phyloP scores from a whole-genome alignment of 805 yeast genomes.

The Wickerhamiella dianesei region DNA sequence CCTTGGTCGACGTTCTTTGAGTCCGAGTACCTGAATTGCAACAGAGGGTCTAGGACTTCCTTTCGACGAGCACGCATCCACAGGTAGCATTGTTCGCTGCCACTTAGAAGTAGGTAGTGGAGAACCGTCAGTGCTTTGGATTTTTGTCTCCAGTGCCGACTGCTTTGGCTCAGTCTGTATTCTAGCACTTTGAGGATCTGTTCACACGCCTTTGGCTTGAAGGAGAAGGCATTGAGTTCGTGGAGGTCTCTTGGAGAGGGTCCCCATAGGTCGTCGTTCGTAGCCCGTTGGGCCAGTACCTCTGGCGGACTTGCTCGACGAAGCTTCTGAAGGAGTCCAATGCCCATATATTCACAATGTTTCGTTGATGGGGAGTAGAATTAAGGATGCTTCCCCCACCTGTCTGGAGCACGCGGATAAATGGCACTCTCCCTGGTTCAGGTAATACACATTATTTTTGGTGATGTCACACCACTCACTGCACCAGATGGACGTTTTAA shows the following conservation, averaged over 20 bases:
- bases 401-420: neutral
- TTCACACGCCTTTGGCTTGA: constrained; percentile 10
- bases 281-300: constrained; percentile 16
- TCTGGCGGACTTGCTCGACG: constrained; percentile 9
- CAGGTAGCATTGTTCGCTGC: constrained; percentile 12
- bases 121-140: constrained; percentile 19
- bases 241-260: constrained; percentile 18
- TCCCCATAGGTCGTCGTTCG: constrained; percentile 16
- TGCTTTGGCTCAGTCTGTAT: constrained; percentile 13
- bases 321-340: constrained; percentile 4
- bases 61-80: constrained; percentile 13
- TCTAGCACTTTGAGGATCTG: constrained; percentile 16
- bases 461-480: neutral
- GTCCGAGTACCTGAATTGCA: constrained; percentile 11
- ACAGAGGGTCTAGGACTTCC: constrained; percentile 8
- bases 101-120: constrained; percentile 18
- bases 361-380: neutral
- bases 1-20: constrained; percentile 24
- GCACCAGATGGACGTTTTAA: neutral
- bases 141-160: constrained; percentile 20
- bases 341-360: constrained; percentile 32
- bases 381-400: neutral
- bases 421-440: neutral
- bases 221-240: constrained; percentile 12
- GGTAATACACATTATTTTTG: neutral